Conservation (phyloP, 345 rosid genomes). For the Pugionium dolabratum region DNA sequence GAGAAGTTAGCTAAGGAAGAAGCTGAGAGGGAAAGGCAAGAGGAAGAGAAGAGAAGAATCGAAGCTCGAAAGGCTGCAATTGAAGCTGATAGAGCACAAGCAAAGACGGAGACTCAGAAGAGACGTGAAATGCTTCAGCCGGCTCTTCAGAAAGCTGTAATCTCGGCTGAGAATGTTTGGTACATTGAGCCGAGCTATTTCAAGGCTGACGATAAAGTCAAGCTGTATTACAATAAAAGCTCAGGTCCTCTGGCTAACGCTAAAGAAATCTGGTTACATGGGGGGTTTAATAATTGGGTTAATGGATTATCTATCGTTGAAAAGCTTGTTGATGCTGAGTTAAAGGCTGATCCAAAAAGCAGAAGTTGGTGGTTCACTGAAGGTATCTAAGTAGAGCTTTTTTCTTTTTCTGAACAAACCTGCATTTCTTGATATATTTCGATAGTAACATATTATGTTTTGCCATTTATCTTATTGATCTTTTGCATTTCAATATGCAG, state of each 20-base stretch:
- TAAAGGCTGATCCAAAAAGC: slow-evolving; percentile 48
- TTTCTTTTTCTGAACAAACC: slow-evolving; percentile 5
- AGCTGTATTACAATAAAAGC: slow-evolving; percentile 63
- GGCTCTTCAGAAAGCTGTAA: slow-evolving; percentile 53
- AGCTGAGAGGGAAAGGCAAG: slow-evolving; percentile 73
- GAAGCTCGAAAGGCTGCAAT: slow-evolving; percentile 73
- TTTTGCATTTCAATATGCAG: slow-evolving; percentile 46
- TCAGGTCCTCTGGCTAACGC: slow-evolving; percentile 73
- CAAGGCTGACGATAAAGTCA: slow-evolving; percentile 57
- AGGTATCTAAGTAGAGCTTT: slow-evolving; percentile 47
- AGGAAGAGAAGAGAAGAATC: slow-evolving; percentile 67
- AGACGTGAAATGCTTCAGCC: slow-evolving; percentile 48
- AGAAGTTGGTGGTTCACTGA: slow-evolving; percentile 87
- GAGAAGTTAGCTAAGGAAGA: slow-evolving; percentile 74
- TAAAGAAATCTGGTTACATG: slow-evolving; percentile 84
- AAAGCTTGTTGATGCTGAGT: slow-evolving; percentile 54
- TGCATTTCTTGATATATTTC: background rate
- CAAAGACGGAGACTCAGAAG: slow-evolving; percentile 61
- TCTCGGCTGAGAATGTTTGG: slow-evolving; percentile 61
- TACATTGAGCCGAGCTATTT: slow-evolving; percentile 68
- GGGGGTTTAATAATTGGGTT: slow-evolving; percentile 82
- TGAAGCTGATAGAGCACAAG: slow-evolving; percentile 79
- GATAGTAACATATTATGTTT: background rate
- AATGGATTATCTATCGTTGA: slow-evolving; percentile 66
- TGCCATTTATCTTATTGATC: background rate